A percentile compares a stretch with the other conserved stretches of the same genome.
phyloP scores from a whole-genome alignment of 257 asterid species.

The Galeopsis tetrahit region DNA sequence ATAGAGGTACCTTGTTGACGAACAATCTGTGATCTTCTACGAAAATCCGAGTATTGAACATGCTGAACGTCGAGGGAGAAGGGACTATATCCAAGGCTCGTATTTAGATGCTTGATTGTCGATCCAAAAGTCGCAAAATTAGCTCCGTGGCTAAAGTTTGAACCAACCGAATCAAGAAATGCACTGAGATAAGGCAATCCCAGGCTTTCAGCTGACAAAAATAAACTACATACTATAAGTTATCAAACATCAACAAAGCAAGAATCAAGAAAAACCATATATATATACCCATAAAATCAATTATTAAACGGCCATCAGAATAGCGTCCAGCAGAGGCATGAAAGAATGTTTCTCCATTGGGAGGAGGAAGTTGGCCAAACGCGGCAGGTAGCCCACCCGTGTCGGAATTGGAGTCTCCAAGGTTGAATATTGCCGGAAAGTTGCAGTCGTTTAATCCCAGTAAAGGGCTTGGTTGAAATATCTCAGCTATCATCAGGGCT shows the following conservation, averaged over 20 bases:
- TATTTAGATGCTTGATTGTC: slow-evolving; percentile 73
- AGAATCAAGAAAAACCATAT: background rate
- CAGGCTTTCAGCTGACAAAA: slow-evolving; percentile 58
- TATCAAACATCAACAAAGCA: background rate
- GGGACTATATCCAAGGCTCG: slow-evolving; percentile 79
- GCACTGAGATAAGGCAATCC: slow-evolving; percentile 66
- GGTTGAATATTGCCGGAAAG: slow-evolving; percentile 80
- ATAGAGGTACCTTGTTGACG: slow-evolving; percentile 43
- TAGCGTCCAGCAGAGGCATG: slow-evolving; percentile 65
- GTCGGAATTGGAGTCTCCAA: slow-evolving; percentile 92
- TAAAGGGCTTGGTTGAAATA: slow-evolving; percentile 22
- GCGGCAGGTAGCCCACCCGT: slow-evolving; percentile 85
- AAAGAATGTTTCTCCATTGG: slow-evolving; percentile 67
- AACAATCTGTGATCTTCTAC: slow-evolving; percentile 53
- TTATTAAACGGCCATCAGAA: slow-evolving; percentile 69
- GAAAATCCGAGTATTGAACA: slow-evolving; percentile 63
- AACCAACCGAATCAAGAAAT: slow-evolving; percentile 76
- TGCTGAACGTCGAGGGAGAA: slow-evolving; percentile 69
- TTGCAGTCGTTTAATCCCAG: slow-evolving; percentile 40
- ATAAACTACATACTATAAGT: background rate
- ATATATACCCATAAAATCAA: slow-evolving; percentile 64
- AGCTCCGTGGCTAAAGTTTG: slow-evolving; percentile 81
- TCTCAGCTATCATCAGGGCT: slow-evolving; percentile 16
- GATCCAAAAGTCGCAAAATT: slow-evolving; percentile 90
- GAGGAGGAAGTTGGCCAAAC: slow-evolving; percentile 67